Evolutionary conservation across 2,329 filamentous ascomycete species (phyloP).

Genomic region (Botrytis byssoidea): DNA sequence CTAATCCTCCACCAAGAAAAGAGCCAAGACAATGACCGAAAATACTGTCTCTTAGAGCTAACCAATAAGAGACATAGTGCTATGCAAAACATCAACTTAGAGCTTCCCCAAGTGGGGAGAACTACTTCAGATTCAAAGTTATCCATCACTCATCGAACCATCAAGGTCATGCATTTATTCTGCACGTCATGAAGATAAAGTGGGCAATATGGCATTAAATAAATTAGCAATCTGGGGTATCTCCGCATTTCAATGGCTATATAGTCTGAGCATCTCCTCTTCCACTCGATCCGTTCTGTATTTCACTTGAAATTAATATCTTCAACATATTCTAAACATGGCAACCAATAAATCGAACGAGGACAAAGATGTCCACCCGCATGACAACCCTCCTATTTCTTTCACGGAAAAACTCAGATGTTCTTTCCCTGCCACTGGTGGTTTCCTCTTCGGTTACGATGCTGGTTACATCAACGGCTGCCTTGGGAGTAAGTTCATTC

Average conservation of each 20-base stretch:
- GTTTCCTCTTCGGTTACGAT: slow-evolving; percentile 62
- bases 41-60: not conserved
- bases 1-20: not conserved
- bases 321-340: not conserved
- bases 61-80: not conserved
- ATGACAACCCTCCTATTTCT: slow-evolving; percentile 65
- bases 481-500: slow-evolving; percentile 48
- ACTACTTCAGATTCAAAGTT: not conserved
- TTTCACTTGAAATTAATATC: not conserved
- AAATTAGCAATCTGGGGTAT: not conserved
- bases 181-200: not conserved
- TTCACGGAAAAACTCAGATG: slow-evolving; percentile 67
- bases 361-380: slow-evolving; percentile 44
- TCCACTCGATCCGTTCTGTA: not conserved
- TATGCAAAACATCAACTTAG: not conserved
- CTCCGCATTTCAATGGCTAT: not conserved
- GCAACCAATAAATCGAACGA: slow-evolving; percentile 29
- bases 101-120: not conserved
- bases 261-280: not conserved
- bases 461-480: slow-evolving; percentile 73
- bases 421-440: slow-evolving; percentile 68
- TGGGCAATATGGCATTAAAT: not conserved
- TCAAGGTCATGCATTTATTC: not conserved
- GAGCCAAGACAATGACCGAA: not conserved
- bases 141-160: not conserved